Conservation (phyloP, 202 grass and related monocot species). For the Schoenoplectus triqueter region DNA sequence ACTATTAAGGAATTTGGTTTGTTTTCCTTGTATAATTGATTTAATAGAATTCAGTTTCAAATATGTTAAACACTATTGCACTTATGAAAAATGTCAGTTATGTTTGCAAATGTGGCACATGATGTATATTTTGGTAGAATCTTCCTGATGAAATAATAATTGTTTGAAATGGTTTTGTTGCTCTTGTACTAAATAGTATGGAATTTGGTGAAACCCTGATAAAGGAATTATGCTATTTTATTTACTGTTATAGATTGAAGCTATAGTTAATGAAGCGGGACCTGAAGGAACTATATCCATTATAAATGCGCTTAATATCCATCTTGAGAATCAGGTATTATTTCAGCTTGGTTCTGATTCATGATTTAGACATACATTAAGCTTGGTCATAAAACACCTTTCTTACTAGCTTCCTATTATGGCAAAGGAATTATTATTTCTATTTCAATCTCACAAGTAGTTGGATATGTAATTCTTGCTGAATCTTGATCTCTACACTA, state of each 20-base stretch:
- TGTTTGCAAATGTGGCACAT: not conserved
- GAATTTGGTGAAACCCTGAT: not conserved
- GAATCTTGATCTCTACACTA: not conserved
- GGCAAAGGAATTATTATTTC: not conserved
- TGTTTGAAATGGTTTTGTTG: not conserved
- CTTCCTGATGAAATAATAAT: not conserved
- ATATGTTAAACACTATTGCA: not conserved
- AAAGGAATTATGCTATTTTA: not conserved
- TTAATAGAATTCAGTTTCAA: not conserved
- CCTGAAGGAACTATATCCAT: constrained; percentile 59
- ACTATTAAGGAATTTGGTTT: not conserved
- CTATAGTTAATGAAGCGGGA: constrained; percentile 66
- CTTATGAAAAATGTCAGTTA: not conserved
- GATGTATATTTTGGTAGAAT: not conserved
- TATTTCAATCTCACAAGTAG: not conserved
- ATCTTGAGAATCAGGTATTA: constrained; percentile 81
- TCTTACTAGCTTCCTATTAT: not conserved
- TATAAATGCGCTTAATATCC: constrained; percentile 64
- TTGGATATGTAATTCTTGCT: constrained; percentile 1
- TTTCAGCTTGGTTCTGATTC: not conserved
- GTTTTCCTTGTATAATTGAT: not conserved
- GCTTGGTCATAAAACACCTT: not conserved
- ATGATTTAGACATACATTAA: not conserved
- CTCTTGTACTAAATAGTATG: constrained; percentile 1
- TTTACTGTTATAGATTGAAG: constrained; percentile 69